These are phyloP conservation scores for Hypericum androsaemum DNA, from an alignment of 345 rosid genomes.

Conservation along the genomic window DNA sequence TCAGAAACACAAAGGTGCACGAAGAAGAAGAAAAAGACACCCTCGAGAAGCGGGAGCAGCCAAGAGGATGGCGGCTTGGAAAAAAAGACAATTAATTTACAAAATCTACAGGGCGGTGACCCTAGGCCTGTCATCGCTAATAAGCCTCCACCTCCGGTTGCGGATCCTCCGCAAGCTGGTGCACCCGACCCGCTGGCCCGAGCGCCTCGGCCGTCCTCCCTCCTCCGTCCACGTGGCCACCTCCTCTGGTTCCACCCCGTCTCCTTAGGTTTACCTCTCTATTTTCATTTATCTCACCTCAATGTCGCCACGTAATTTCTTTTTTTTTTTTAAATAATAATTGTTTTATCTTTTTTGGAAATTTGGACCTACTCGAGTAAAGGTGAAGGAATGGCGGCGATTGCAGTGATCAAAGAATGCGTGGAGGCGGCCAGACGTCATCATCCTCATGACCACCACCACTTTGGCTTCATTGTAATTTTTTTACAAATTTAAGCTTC, in stretches of 20 bases:
- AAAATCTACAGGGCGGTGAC: slow-evolving; percentile 58
- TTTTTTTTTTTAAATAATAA: neutral
- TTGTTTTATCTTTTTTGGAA: neutral
- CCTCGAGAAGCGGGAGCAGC: too few species aligned
- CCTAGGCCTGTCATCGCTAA: slow-evolving; percentile 46
- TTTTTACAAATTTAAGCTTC: neutral
- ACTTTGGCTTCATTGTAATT: slow-evolving; percentile 65
- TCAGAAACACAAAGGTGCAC: too few species aligned
- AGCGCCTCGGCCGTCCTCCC: slow-evolving; percentile 65
- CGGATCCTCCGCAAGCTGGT: slow-evolving; percentile 60
- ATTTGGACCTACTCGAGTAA: neutral
- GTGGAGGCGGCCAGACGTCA: slow-evolving; percentile 44
- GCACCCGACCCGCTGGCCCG: slow-evolving; percentile 69
- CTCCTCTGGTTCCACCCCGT: slow-evolving; percentile 95
- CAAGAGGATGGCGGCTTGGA: slow-evolving; percentile 8
- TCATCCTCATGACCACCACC: slow-evolving; percentile 68
- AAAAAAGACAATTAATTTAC: slow-evolving; percentile 42
- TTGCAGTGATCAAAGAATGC: slow-evolving; percentile 65
- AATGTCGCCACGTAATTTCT: too few species aligned
- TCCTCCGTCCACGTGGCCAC: slow-evolving; percentile 51
- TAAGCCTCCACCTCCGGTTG: slow-evolving; percentile 63
- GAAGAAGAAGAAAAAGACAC: too few species aligned
- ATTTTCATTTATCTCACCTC: too few species aligned
- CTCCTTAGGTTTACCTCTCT: slow-evolving; percentile 46
- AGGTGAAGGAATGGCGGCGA: slow-evolving; percentile 96